A percentile compares a stretch with the other conserved stretches of the same genome.
These are phyloP conservation scores for Halophytophthora polymorphica DNA, from an alignment of 352 stramenopile species.

Conservation along the genomic window DNA sequence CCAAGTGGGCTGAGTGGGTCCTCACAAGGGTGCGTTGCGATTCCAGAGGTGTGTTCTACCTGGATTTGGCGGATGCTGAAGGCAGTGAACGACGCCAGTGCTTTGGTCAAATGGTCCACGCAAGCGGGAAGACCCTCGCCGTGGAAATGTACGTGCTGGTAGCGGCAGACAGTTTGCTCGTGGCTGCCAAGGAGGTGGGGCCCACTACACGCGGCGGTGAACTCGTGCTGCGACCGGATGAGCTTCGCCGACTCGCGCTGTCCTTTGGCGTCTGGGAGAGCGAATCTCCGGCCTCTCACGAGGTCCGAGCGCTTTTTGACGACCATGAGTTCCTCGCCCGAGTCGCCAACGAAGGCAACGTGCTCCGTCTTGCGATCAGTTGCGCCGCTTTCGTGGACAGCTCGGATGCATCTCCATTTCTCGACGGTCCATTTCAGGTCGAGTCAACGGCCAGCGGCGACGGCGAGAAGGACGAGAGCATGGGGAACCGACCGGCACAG, in stretches of 20 bases:
- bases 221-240: conserved; percentile 16
- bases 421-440: background rate
- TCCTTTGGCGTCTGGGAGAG: conserved; percentile 4
- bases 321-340: conserved; percentile 33
- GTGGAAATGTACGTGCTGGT: conserved; percentile 25
- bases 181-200: conserved; percentile 8
- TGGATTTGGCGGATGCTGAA: conserved; percentile 24
- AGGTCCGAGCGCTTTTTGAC: conserved; percentile 19
- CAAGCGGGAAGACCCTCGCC: conserved; percentile 8
- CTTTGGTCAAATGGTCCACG: conserved; percentile 19
- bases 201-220: conserved; percentile 4
- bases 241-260: conserved; percentile 18
- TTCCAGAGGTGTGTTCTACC: conserved; percentile 13
- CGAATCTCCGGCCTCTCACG: conserved; percentile 1
- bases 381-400: conserved; percentile 4
- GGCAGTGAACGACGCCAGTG: conserved; percentile 7
- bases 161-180: conserved; percentile 18
- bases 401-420: conserved; percentile 1
- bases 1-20: conserved; percentile 39
- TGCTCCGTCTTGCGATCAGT: conserved; percentile 26
- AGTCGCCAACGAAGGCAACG: conserved; percentile 27
- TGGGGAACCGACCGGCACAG: background rate
- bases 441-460: background rate
- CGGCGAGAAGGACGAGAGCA: conserved; percentile 5
- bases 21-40: conserved; percentile 26